Base-by-base conservation (phyloP, 83 land plant genomes). In the Picea abies region DNA sequence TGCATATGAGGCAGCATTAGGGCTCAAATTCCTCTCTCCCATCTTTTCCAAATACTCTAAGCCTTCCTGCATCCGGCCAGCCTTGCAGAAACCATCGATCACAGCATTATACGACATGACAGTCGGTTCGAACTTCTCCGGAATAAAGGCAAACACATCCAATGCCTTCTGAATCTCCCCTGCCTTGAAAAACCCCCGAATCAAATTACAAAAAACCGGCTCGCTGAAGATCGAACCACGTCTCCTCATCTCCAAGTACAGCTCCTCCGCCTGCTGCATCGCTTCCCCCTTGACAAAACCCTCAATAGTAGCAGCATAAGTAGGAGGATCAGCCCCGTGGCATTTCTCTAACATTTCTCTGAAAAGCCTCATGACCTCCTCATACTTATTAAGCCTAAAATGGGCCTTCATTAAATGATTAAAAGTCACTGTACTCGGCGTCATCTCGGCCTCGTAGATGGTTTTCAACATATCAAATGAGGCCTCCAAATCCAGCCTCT, bases 141-240 rank as follows among this genome's bases (percentile, higher is more conserved):
- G 86, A 92, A 92, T 58, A 60, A 78, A 78, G 2, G 56, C 64
- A 29, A 78, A 60, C 23, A 78, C 80, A 11, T 90, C 91, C 87
- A 93, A 87, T 2, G 95, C 95, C 81, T 89, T 90, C 79, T 89
- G 85, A n/a, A 60, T 84, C 67, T 25, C 86, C 26, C 91, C 91
- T 60, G 82, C 77, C 8, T 79, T 77, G 64, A 89, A 91, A 77
- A 82, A 89, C 52, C 87, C 89, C 15, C 87, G 88, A 88, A 93
- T 93, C 41, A 87, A 78, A 17, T 91, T 93, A 11, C 87, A 91
- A 65, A 83, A 88, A 0, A 93, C 91, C 26, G 86, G 87, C 19
- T 92, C 95, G 78, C 91, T 92, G 62, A 89, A 93, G n/a, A 91
- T 91, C 17, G 86, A 56, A 39, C 93, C 91, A 37, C 95, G 20